phyloP scores from a whole-genome alignment of 768 basidiomycete species.

The Clitopilus hobsonii region DNA sequence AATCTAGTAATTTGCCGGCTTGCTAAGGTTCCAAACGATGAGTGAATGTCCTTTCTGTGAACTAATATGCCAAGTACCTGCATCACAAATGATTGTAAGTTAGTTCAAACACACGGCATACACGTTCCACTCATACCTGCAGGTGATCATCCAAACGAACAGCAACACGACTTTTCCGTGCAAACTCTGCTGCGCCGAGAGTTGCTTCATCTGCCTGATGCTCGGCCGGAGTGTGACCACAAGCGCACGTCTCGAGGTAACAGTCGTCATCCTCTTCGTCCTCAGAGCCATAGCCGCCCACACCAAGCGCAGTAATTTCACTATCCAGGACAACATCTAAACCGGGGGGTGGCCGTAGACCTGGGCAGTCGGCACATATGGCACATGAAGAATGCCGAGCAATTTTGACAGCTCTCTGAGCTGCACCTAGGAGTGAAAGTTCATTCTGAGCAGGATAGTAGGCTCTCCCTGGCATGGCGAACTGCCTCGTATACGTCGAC shows the following conservation, averaged over 20 bases:
- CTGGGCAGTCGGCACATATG: constrained; percentile 59
- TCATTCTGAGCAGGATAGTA: constrained; percentile 47
- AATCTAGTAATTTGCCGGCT: constrained; percentile 71
- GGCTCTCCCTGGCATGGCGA: neutral
- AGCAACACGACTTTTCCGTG: constrained; percentile 70
- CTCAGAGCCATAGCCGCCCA: constrained; percentile 68
- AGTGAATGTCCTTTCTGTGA: neutral
- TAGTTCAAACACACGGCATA: neutral
- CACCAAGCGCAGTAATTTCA: constrained; percentile 46
- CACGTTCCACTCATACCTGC: constrained; percentile 46
- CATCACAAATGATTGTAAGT: neutral
- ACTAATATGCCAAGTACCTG: neutral
- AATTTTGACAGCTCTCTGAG: constrained; percentile 65
- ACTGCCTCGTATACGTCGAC: neutral
- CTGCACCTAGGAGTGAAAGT: constrained; percentile 40
- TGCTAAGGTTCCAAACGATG: constrained; percentile 40
- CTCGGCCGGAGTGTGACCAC: constrained; percentile 59
- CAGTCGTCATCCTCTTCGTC: constrained; percentile 52
- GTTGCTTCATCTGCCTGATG: constrained; percentile 63
- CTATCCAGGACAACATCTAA: constrained; percentile 57
- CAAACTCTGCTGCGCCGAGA: constrained; percentile 60
- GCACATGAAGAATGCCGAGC: constrained; percentile 77
- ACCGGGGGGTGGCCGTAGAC: constrained; percentile 60
- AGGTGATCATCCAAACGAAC: constrained; percentile 78
- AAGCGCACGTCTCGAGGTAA: constrained; percentile 61